Evolutionary conservation across 164 flowering plant species (phyloP).

Genomic region (Magnolia sinica): DNA sequence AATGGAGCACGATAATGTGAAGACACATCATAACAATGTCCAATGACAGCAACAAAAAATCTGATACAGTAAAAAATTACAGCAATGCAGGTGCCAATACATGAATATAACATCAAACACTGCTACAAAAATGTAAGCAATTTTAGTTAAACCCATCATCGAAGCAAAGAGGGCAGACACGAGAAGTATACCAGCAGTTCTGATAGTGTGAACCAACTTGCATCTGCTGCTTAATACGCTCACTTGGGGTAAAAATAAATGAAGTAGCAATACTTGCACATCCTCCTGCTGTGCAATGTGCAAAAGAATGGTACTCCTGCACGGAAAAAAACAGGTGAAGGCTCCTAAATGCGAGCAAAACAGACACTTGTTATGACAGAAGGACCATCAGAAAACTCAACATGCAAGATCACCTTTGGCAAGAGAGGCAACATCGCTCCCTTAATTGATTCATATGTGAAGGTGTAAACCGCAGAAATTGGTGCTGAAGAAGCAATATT

Average conservation of each 20-base stretch:
- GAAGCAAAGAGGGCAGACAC: background rate
- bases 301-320: slow-evolving; percentile 81
- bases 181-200: slow-evolving; percentile 68
- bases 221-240: slow-evolving; percentile 97
- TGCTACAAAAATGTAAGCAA: background rate
- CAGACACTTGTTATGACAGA: background rate
- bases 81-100: background rate
- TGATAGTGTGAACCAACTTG: slow-evolving; percentile 81
- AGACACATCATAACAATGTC: background rate
- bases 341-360: background rate
- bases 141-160: background rate
- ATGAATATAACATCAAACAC: background rate
- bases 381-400: background rate
- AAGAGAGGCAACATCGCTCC: slow-evolving; percentile 73
- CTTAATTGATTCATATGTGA: slow-evolving; percentile 90
- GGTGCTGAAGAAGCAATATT: slow-evolving; percentile 94
- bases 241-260: slow-evolving; percentile 94
- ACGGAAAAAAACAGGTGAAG: slow-evolving; percentile 9
- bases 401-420: slow-evolving; percentile 55
- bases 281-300: slow-evolving; percentile 89
- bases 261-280: slow-evolving; percentile 98
- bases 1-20: background rate
- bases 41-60: background rate
- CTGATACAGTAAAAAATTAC: background rate
- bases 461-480: slow-evolving; percentile 91